Percentiles rank a stretch among this genome's conserved stretches.
These are phyloP conservation scores for Yamadazyma philogaea DNA, from an alignment of 805 yeast genomes.

Conservation along the genomic window DNA sequence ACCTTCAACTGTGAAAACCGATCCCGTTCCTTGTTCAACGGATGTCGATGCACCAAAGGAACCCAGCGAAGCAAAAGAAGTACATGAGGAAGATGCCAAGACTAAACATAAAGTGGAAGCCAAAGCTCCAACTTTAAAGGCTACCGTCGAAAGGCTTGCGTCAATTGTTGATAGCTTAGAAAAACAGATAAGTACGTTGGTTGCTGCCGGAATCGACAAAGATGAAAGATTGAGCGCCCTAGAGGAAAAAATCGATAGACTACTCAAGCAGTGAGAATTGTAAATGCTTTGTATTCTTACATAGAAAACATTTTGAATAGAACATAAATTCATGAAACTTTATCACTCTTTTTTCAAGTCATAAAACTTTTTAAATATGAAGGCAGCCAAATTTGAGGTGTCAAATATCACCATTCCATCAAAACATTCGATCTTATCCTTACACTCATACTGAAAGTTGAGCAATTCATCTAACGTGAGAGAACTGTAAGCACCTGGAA, in stretches of 20 bases:
- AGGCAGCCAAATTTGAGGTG: slow-evolving; percentile 62
- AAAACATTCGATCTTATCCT: slow-evolving; percentile 52
- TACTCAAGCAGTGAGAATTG: slow-evolving; percentile 39
- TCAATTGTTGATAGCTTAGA: slow-evolving; percentile 57
- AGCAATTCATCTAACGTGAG: slow-evolving; percentile 71
- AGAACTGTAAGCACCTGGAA: slow-evolving; percentile 53
- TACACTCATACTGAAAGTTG: slow-evolving; percentile 69
- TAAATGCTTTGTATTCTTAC: not conserved
- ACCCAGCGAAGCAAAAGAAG: slow-evolving; percentile 14
- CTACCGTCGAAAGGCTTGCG: slow-evolving; percentile 66
- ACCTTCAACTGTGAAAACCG: not conserved
- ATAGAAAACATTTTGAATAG: not conserved
- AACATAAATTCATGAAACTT: not conserved
- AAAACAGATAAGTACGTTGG: slow-evolving; percentile 48
- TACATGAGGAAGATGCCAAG: slow-evolving; percentile 17
- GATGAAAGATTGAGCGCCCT: slow-evolving; percentile 57
- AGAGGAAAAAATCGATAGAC: slow-evolving; percentile 59
- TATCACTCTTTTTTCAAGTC: slow-evolving; percentile 39
- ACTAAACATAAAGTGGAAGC: slow-evolving; percentile 22
- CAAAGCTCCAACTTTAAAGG: slow-evolving; percentile 63
- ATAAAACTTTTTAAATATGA: slow-evolving; percentile 75
- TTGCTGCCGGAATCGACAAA: slow-evolving; percentile 56
- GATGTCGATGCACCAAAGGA: slow-evolving; percentile 2
- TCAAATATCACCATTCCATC: slow-evolving; percentile 67
- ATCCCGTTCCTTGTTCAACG: not conserved